phyloP scores from a whole-genome alignment of 306 rosid genomes.

The Ziziphus jujuba region DNA sequence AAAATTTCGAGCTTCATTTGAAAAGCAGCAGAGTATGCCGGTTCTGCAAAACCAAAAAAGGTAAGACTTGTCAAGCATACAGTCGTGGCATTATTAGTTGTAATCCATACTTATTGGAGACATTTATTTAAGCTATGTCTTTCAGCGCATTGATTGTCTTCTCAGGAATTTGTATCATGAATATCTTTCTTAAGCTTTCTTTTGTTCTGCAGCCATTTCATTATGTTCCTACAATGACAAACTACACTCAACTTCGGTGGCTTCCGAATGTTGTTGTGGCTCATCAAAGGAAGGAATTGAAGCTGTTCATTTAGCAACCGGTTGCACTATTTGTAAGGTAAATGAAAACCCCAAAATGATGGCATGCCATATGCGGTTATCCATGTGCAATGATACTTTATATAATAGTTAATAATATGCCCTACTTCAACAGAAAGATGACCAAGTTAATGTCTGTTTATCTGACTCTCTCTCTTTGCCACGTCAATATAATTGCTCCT shows the following conservation, averaged over 20 bases:
- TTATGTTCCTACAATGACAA: constrained; percentile 95
- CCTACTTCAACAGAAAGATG: not conserved
- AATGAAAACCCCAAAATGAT: constrained; percentile 9
- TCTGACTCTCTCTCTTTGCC: not conserved
- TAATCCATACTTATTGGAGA: not conserved
- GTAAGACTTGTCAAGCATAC: constrained; percentile 37
- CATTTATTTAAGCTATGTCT: too few species aligned
- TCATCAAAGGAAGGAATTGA: constrained; percentile 97
- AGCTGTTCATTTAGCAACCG: constrained; percentile 93
- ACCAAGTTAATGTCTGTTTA: not conserved
- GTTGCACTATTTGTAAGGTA: constrained; percentile 93
- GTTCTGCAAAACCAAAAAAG: constrained; percentile 83
- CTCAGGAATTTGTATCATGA: not conserved
- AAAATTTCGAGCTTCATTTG: constrained; percentile 89
- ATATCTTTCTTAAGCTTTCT: constrained; percentile 10
- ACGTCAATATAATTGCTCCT: not conserved
- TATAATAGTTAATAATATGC: not conserved
- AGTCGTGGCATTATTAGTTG: constrained; percentile 2
- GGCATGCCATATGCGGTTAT: not conserved
- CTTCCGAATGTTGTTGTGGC: constrained; percentile 97
- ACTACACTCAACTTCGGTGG: constrained; percentile 98
- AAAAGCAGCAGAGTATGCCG: constrained; percentile 82
- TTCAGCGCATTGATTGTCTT: not conserved
- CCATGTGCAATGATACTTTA: not conserved
- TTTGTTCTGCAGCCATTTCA: constrained; percentile 64